Evolutionary conservation across 2,329 filamentous ascomycete species (phyloP).

Genomic region (Cryphonectria parasitica): DNA sequence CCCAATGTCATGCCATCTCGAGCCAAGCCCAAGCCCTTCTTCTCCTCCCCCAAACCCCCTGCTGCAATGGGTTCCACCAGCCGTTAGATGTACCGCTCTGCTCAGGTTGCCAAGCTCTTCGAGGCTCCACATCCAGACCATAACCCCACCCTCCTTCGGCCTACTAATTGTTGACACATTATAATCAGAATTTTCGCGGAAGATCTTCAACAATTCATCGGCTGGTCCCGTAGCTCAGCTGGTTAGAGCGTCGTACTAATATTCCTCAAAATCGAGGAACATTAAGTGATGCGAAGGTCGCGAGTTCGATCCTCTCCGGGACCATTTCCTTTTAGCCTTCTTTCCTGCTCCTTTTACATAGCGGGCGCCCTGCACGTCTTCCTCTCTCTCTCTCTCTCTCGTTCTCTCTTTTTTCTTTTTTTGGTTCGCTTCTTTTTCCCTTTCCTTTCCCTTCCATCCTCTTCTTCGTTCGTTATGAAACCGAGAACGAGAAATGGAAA

Average conservation of each 20-base stretch:
- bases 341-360: neutral
- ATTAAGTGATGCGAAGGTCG: neutral
- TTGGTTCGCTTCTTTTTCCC: neutral
- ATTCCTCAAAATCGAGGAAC: neutral
- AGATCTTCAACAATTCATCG: neutral
- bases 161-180: neutral
- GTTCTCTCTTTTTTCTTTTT: neutral
- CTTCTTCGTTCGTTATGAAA: neutral
- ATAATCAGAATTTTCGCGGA: too few species aligned
- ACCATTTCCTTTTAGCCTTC: neutral
- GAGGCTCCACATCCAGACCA: too few species aligned
- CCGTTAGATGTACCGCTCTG: too few species aligned
- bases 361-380: neutral
- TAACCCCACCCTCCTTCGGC: too few species aligned
- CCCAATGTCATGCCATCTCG: too few species aligned
- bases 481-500: neutral
- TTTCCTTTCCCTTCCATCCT: neutral
- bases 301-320: conserved; percentile 4
- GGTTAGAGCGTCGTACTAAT: conserved; percentile 8
- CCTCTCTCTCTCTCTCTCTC: neutral
- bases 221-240: conserved; percentile 6
- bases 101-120: too few species aligned
- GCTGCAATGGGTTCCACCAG: too few species aligned
- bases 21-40: too few species aligned
- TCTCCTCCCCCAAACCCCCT: too few species aligned